Base-by-base conservation (phyloP, 2,329 filamentous ascomycete genomes). In the Chrysosporium keratinophilum region DNA sequence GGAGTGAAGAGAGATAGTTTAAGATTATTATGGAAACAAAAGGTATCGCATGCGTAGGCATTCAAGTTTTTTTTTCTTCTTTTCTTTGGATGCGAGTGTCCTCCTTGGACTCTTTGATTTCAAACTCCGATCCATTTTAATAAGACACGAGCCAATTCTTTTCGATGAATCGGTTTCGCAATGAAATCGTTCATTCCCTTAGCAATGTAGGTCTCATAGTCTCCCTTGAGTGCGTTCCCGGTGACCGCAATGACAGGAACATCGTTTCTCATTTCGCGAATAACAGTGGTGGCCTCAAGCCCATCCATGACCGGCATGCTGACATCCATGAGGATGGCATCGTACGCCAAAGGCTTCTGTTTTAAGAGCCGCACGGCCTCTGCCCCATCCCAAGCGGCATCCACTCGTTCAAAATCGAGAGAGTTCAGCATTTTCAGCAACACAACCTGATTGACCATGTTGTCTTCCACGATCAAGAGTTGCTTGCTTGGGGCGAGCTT, bases 101-200 rank as follows among this genome's bases (percentile, higher is more conserved):
- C 23, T 28, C 7, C 23, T 28, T 28, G 23, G 7, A 14, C 2
- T 1, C 5, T 23, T 28, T 10, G 35, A 12, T 23, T 14, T 53
- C 34, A 40, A 9, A 23, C 19, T 1, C 52, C 46, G 34, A 54
- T 48, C 67, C 68, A 70, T 56, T 66, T 67, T 61, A 67, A 65
- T 34, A 79, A 57, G 54, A 74, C 63, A 20, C 69, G 68, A 23
- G 76, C 66, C 42, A 79, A 58, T 6, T 72, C 65, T 48, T 72
- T 71, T n/a, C 73, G 71, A 58, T 77, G 73, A 10, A 80, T 71
- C 0, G 78, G 78, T 58, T 80, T 81, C 1, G 77, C 67, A 11
- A 81, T 67, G 56, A 79, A 80, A 41, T 75, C 78, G 41, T 76
- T 74, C 77, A 81, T 78, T 0, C 78, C 78, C 48, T 73, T 74